phyloP scores from a whole-genome alignment of 176 grass and related monocot genomes.

The Triticum aestivum region IWGSC_CS_RefSeq_v2.1 NC_057805.1:63350485-63350984 shows the following conservation, averaged over 20 bases:
- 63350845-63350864: background rate
- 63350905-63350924: constrained; percentile 25
- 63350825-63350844: constrained; percentile 39
- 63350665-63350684: constrained; percentile 34
- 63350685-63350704: constrained; percentile 52
- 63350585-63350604: background rate
- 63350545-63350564: background rate
- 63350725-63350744: constrained; percentile 31
- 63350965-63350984: constrained; percentile 47
- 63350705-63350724: constrained; percentile 46
- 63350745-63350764: constrained; percentile 44
- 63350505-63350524: constrained; percentile 37
- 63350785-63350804: constrained; percentile 59
- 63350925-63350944: constrained; percentile 51
- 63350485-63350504: background rate
- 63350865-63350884: constrained; percentile 25
- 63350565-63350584: background rate
- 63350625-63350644: constrained; percentile 51
- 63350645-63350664: constrained; percentile 39
- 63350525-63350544: constrained; percentile 4
- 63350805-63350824: constrained; percentile 37
- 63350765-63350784: constrained; percentile 52
- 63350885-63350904: background rate
- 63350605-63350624: constrained; percentile 65
- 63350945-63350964: constrained; percentile 46